A percentile compares a stretch with the other conserved stretches of the same genome.
These are phyloP conservation scores for Aspergillus transmontanensis DNA, from an alignment of 2,329 filamentous ascomycete species.

Conservation along the genomic window DNA sequence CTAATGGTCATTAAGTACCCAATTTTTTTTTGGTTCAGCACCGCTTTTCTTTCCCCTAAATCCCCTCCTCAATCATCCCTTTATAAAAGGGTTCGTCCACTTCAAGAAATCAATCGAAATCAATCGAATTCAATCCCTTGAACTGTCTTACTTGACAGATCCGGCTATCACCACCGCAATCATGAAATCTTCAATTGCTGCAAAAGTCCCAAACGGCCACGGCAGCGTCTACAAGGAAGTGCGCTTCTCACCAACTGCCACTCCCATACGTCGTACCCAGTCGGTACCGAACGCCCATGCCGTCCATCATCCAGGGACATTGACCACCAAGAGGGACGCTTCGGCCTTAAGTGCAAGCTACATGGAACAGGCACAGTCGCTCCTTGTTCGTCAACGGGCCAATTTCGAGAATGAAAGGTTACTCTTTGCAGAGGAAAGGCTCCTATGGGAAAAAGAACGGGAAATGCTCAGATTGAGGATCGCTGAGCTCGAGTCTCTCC, in stretches of 20 bases:
- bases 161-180: constrained; percentile 9
- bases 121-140: neutral
- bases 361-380: constrained; percentile 44
- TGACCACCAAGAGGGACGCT: constrained; percentile 23
- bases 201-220: constrained; percentile 34
- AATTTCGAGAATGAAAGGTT: constrained; percentile 44
- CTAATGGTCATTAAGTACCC: constrained; percentile 11
- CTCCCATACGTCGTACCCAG: constrained; percentile 39
- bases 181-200: constrained; percentile 29
- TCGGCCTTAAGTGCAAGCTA: constrained; percentile 38
- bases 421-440: constrained; percentile 46
- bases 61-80: constrained; percentile 7
- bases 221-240: constrained; percentile 44
- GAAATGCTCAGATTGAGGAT: constrained; percentile 45
- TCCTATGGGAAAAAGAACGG: constrained; percentile 48
- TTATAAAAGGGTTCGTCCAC: constrained; percentile 15
- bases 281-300: constrained; percentile 43
- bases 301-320: constrained; percentile 27
- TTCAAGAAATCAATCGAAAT: neutral
- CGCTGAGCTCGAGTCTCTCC: constrained; percentile 40
- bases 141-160: constrained; percentile 10
- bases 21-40: constrained; percentile 5
- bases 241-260: constrained; percentile 43
- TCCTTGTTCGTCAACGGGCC: constrained; percentile 41
- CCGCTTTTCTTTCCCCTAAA: constrained; percentile 5